A percentile compares a stretch with the other conserved stretches of the same genome.
These are phyloP conservation scores for Boeremia lycopersici DNA, from an alignment of 2,329 filamentous ascomycete species.

Conservation along the genomic window DNA sequence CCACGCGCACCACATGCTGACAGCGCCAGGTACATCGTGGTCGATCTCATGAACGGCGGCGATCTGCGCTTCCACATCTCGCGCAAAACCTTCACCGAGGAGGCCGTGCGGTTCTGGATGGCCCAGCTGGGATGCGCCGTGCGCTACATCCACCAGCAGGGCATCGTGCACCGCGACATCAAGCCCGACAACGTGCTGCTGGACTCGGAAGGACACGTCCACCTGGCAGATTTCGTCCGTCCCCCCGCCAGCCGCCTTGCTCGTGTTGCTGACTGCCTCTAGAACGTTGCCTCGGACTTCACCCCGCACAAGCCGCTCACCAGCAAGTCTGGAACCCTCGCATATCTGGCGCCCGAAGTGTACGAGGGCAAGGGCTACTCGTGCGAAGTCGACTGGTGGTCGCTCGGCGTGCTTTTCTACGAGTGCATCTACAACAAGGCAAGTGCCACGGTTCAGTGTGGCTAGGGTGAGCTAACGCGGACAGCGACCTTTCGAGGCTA, in stretches of 20 bases:
- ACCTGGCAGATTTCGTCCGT: slow-evolving; percentile 95
- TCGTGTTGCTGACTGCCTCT: slow-evolving; percentile 42
- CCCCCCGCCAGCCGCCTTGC: neutral
- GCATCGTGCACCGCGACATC: slow-evolving; percentile 51
- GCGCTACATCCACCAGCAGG: slow-evolving; percentile 56
- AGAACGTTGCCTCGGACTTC: slow-evolving; percentile 98
- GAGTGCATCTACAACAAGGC: slow-evolving; percentile 99
- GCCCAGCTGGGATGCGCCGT: slow-evolving; percentile 91
- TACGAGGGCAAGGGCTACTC: slow-evolving; percentile 90
- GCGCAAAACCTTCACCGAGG: slow-evolving; percentile 96
- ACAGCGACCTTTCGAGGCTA: slow-evolving; percentile 90
- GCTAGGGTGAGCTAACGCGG: slow-evolving; percentile 3
- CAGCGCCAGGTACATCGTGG: slow-evolving; percentile 72
- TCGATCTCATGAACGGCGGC: slow-evolving; percentile 97
- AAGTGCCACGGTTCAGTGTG: slow-evolving; percentile 25
- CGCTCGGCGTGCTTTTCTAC: slow-evolving; percentile 95
- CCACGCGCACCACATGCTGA: neutral
- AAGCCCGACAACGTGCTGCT: slow-evolving; percentile 52
- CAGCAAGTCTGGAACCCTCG: slow-evolving; percentile 95
- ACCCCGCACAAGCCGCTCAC: slow-evolving; percentile 80
- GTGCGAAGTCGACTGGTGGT: slow-evolving; percentile 97
- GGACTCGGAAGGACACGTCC: slow-evolving; percentile 70
- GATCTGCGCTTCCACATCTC: slow-evolving; percentile 98
- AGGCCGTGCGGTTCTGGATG: slow-evolving; percentile 96
- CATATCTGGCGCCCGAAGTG: slow-evolving; percentile 94